A percentile compares a stretch with the other conserved stretches of the same genome.
Conservation (phyloP, 345 rosid species). For the Nasturtium officinale region DNA sequence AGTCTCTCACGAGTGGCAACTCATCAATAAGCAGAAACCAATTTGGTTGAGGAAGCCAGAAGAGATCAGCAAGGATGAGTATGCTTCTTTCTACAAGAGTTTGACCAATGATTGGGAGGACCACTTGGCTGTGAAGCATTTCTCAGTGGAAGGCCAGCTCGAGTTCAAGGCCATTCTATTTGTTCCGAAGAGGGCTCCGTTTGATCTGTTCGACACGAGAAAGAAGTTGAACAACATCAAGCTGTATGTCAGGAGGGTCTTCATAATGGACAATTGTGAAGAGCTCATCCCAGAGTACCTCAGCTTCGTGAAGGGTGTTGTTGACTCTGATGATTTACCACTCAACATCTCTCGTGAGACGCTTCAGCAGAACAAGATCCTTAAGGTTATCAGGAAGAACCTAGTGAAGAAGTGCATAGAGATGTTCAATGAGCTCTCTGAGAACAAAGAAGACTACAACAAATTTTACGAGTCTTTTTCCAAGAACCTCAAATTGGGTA, state of each 20-base stretch:
- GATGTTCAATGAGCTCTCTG: slow-evolving; percentile 88
- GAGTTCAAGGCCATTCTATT: slow-evolving; percentile 86
- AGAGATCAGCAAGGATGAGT: slow-evolving; percentile 85
- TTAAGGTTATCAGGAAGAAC: slow-evolving; percentile 90
- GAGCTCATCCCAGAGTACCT: slow-evolving; percentile 84
- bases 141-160: slow-evolving; percentile 93
- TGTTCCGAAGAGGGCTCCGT: slow-evolving; percentile 83
- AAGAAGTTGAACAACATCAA: slow-evolving; percentile 91
- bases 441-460: slow-evolving; percentile 84
- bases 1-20: slow-evolving; percentile 85
- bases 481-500: slow-evolving; percentile 81
- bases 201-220: slow-evolving; percentile 80
- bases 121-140: slow-evolving; percentile 81
- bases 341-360: slow-evolving; percentile 92
- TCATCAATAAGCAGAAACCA: slow-evolving; percentile 87
- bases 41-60: slow-evolving; percentile 94
- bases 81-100: slow-evolving; percentile 87
- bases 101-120: slow-evolving; percentile 91
- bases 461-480: slow-evolving; percentile 88
- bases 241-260: slow-evolving; percentile 81
- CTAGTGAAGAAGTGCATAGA: slow-evolving; percentile 88
- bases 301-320: slow-evolving; percentile 84
- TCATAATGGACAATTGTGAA: slow-evolving; percentile 95
- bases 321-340: slow-evolving; percentile 88
- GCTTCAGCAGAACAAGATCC: slow-evolving; percentile 92